A percentile compares a stretch with the other conserved stretches of the same genome.
Evolutionary conservation across 441 rosid genomes (phyloP).

Genomic region (Breynia disticha): DNA sequence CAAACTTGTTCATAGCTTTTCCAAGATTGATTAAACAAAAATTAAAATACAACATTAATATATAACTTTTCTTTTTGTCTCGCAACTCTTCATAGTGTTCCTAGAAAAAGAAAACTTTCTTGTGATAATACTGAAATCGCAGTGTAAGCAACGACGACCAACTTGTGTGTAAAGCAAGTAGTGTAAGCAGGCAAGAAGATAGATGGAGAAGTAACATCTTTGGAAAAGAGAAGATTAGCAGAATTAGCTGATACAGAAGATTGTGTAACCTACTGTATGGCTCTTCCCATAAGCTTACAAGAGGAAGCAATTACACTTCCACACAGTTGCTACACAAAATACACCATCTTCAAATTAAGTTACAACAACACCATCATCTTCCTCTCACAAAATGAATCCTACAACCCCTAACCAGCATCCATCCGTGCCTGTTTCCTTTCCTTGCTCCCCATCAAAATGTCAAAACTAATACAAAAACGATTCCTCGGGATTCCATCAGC

Average conservation of each 20-base stretch:
- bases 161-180: no score
- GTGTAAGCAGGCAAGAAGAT: no score
- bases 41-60: no score
- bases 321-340: conserved; percentile 18
- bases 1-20: no score
- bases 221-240: no score
- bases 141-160: no score
- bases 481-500: neutral
- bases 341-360: conserved; percentile 17
- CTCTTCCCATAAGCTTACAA: conserved; percentile 17
- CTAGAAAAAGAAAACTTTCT: no score
- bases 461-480: neutral
- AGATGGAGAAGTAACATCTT: no score
- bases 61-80: no score
- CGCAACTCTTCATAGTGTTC: no score
- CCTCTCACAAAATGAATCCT: conserved; percentile 20
- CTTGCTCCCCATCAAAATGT: conserved; percentile 4
- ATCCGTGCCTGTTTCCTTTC: neutral
- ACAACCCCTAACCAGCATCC: conserved; percentile 15
- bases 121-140: no score
- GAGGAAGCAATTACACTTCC: conserved; percentile 17
- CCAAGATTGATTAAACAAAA: no score
- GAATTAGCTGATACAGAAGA: neutral
- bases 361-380: conserved; percentile 17
- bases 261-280: conserved; percentile 24